Evolutionary conservation across 306 rosid genomes (phyloP).

Genomic region (Fragaria nilgerrensis): DNA sequence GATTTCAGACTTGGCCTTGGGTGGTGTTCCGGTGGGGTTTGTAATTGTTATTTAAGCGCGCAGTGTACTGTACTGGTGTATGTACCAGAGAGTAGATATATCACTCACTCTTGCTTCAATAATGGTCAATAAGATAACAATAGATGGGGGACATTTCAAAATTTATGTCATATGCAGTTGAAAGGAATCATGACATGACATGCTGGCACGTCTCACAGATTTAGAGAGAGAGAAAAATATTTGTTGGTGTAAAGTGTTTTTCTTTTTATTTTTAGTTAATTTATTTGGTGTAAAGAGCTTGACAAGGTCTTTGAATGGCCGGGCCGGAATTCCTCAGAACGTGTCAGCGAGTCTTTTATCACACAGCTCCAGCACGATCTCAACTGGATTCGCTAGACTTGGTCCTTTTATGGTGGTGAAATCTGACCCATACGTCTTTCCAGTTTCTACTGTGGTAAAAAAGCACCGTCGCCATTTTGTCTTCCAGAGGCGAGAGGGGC

Average conservation of each 20-base stretch:
- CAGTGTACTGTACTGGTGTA: neutral
- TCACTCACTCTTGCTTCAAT: neutral
- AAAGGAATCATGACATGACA: constrained; percentile 16
- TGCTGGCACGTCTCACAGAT: constrained; percentile 28
- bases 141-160: neutral
- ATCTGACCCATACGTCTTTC: neutral
- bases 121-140: constrained; percentile 5
- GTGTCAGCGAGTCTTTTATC: neutral
- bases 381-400: neutral
- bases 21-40: neutral
- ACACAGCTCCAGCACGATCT: neutral
- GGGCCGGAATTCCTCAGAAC: neutral
- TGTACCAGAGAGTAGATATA: neutral
- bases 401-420: neutral
- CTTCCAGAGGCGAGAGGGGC: neutral
- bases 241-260: neutral
- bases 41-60: neutral
- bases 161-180: constrained; percentile 8
- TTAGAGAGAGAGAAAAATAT: neutral
- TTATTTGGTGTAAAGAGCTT: neutral
- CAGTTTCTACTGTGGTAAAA: too few species aligned
- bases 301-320: neutral
- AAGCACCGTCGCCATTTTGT: too few species aligned
- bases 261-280: neutral
- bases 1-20: neutral